Base-by-base conservation (phyloP, 129 eudicot species). In the Cynara cardunculus region DNA sequence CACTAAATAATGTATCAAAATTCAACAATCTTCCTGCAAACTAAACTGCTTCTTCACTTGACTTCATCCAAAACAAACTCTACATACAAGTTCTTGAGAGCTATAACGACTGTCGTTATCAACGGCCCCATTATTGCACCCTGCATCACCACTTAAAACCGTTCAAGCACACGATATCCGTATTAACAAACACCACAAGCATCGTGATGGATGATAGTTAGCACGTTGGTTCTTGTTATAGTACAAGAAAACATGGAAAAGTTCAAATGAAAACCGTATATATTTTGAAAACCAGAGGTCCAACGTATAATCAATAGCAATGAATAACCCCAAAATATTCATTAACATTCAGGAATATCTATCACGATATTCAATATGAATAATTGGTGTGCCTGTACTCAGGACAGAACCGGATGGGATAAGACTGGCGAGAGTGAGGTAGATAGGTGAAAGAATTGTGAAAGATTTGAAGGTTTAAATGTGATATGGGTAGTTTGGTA, bases 81-180 rank as follows among this genome's bases (percentile, higher is more conserved):
- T 9, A 90, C 91, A 76, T 96, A 96, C 87, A 96, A 84, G 85
- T 96, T 92, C 84, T 96, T 96, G n/a, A 96, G 90, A 35, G 95
- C 99, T 69, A 96, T 91, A 32, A 93, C 98, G 77, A 96, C 97
- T 1, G 99, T 96, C 2, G 99, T 93, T 71, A 96, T 91, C 81
- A 96, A 37, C 1, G 99, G 99, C 76, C 99, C 99, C 96, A 93
- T 91, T 84, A 96, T 91, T 28, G 99, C 99, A 78, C 99, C 99
- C 99, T 96, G 92, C 86, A 82, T 72, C 71, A 71, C 81, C 76
- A 25, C 80, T 73, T 30, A 84, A 16, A 44, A 72, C 24, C 30
- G 27, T 24, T 30, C 19, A 25, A 14, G 25, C 59, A 35, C 27
- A 62, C 22, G 8, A 25, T 9, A 8, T n/a, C 3, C 0, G 0